A percentile compares a stretch with the other conserved stretches of the same genome.
These are phyloP conservation scores for Colletotrichum viniferum DNA, from an alignment of 2,329 filamentous ascomycete species.

Conservation along the genomic window DNA sequence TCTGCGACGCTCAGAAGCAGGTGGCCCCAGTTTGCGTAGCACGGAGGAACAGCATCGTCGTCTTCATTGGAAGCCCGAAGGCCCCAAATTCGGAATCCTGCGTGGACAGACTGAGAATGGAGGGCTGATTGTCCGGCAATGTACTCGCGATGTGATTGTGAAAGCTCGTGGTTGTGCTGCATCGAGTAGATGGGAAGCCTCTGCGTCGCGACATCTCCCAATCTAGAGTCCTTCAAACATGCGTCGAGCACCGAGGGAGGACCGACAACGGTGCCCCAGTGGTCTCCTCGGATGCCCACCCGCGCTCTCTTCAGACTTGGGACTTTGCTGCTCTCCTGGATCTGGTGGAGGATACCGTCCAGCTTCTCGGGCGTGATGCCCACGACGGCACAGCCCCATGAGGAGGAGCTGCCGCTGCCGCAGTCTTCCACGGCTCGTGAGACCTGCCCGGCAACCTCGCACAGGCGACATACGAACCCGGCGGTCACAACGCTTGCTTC, in stretches of 20 bases:
- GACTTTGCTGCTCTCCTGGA: neutral
- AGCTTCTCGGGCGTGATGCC: neutral
- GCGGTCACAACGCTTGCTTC: neutral
- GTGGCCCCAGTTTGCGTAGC: neutral
- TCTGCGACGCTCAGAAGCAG: neutral
- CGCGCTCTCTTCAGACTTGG: neutral
- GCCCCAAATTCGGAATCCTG: neutral
- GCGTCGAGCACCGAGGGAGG: neutral
- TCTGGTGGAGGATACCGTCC: neutral
- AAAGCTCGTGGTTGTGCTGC: slow-evolving; percentile 1
- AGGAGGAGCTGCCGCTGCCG: neutral
- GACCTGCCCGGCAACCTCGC: neutral
- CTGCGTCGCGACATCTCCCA: neutral
- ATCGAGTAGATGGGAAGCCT: neutral
- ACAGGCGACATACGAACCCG: neutral
- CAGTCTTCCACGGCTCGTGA: neutral
- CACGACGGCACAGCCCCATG: neutral
- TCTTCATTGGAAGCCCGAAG: neutral
- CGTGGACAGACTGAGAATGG: neutral
- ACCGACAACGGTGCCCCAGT: neutral
- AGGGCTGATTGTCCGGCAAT: neutral
- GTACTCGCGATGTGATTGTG: neutral
- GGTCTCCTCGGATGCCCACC: neutral
- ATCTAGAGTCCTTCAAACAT: neutral
- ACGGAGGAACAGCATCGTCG: neutral